Evolutionary conservation across 495 filamentous ascomycete species (phyloP).

Genomic region (Lophium mytilinum): DNA sequence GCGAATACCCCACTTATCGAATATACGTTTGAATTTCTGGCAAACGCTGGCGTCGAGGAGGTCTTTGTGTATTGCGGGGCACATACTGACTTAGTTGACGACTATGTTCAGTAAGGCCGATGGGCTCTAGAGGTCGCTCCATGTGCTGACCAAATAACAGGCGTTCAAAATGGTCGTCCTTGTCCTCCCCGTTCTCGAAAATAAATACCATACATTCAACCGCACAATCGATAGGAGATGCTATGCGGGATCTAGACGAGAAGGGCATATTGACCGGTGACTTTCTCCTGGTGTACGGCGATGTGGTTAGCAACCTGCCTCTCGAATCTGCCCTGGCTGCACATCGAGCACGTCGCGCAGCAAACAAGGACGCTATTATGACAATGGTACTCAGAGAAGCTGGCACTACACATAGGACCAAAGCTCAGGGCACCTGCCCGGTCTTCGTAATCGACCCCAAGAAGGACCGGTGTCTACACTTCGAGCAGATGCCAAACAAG

Average conservation of each 20-base stretch:
- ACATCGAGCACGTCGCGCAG: conserved; percentile 72
- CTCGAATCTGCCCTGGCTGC: conserved; percentile 69
- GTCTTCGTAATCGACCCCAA: conserved; percentile 79
- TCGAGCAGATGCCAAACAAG: conserved; percentile 58
- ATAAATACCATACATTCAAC: conserved; percentile 81
- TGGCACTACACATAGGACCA: conserved; percentile 65
- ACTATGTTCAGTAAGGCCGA: conserved; percentile 57
- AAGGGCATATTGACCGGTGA: conserved; percentile 80
- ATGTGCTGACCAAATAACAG: conserved; percentile 1
- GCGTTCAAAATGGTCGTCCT: conserved; percentile 57
- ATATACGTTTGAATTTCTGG: conserved; percentile 94
- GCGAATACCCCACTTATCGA: conserved; percentile 93
- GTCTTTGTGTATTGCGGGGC: conserved; percentile 86
- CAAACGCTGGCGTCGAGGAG: conserved; percentile 84
- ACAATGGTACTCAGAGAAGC: conserved; percentile 84
- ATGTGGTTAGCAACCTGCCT: conserved; percentile 84
- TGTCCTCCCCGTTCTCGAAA: conserved; percentile 73
- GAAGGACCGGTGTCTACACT: conserved; percentile 79
- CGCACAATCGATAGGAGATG: conserved; percentile 84
- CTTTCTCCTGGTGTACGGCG: conserved; percentile 87
- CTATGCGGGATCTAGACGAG: conserved; percentile 87
- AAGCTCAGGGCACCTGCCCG: conserved; percentile 62
- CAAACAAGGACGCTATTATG: conserved; percentile 95
- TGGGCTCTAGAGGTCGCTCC: not conserved
- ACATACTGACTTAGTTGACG: conserved; percentile 83